These are phyloP conservation scores for Acanthamoeba castellanii DNA, from an alignment of 208 protist species.

Conservation along the genomic window DNA sequence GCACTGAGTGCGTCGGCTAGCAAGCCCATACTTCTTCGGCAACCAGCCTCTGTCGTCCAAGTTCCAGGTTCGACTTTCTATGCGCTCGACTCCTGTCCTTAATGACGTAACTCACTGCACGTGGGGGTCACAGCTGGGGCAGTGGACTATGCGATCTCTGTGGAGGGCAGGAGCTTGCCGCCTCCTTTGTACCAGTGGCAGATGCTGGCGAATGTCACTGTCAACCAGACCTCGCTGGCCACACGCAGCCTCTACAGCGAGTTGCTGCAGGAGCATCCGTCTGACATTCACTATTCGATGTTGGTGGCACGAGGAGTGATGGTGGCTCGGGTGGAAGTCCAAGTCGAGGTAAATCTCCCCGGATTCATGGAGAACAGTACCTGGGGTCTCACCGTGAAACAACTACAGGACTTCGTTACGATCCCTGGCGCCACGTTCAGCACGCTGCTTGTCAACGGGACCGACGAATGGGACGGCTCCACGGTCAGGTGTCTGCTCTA, in stretches of 20 bases:
- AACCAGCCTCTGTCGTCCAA: background rate
- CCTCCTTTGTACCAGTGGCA: background rate
- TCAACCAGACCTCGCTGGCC: background rate
- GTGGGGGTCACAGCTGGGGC: no score
- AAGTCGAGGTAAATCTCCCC: background rate
- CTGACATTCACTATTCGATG: background rate
- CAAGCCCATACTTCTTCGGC: background rate
- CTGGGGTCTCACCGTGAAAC: background rate
- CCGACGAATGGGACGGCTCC: background rate
- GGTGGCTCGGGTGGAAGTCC: background rate
- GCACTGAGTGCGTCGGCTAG: background rate
- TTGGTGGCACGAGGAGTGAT: no score
- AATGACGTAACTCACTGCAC: no score
- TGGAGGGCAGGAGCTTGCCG: background rate
- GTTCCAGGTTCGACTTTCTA: background rate
- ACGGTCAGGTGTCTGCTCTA: background rate
- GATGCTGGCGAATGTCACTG: background rate
- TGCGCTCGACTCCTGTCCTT: no score
- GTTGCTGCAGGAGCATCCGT: background rate
- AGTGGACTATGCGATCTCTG: background rate
- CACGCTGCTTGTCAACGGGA: background rate
- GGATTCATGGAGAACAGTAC: background rate
- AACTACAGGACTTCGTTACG: background rate
- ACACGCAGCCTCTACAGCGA: background rate
- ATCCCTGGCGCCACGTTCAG: background rate